Base-by-base conservation (phyloP, 2,329 filamentous ascomycete genomes). In the Leptodontidium sp. region DNA sequence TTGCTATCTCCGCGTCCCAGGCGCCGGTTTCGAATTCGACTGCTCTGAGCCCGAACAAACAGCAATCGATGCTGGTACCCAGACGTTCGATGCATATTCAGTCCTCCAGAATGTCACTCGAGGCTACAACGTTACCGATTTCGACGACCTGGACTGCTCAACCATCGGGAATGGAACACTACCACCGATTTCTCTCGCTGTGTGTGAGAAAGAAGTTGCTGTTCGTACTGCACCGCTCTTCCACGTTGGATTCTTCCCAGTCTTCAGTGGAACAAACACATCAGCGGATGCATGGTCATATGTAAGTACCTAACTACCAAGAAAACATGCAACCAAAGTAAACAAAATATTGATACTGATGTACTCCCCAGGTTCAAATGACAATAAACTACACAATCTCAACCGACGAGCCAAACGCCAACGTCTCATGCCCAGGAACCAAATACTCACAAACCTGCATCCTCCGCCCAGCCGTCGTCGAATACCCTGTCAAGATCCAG, bases 201-300 rank as follows among this genome's bases (percentile, higher is more conserved):
- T 61, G 29, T 45, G 57, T 15, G 17, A 61, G 21, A 24, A 38
- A 26, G 35, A 40, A 15, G 35, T 45, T 17, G 38, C 7, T 45
- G 35, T 45, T 45, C 57, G 57, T n/a, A 61, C 35, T 61, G 57
- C 57, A 15, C 57, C 35, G 5, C 40, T 61, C 9, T 61, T 61
- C 11, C 57, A 61, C n/a, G 57, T 61, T n/a, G 57, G 40, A 43
- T 61, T 61, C 35, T 12, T 61, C 17, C 57, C 57, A 9, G 57
- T 61, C 15, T 61, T 61, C 57, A 61, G 57, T 17, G 57, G 57
- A 61, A 61, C 57, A n/a, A 61, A 61, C 35, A 61, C 57, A 24
- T 61, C 57, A 12, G 57, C 57, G 2, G 57, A 61, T 45, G 57
- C 57, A 61, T 61, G 57, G 57, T 61, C 57, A 61, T 61, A 61